These are phyloP conservation scores for Skeletonema tropicum DNA, from an alignment of 108 stramenopile species.

Conservation along the genomic window DNA sequence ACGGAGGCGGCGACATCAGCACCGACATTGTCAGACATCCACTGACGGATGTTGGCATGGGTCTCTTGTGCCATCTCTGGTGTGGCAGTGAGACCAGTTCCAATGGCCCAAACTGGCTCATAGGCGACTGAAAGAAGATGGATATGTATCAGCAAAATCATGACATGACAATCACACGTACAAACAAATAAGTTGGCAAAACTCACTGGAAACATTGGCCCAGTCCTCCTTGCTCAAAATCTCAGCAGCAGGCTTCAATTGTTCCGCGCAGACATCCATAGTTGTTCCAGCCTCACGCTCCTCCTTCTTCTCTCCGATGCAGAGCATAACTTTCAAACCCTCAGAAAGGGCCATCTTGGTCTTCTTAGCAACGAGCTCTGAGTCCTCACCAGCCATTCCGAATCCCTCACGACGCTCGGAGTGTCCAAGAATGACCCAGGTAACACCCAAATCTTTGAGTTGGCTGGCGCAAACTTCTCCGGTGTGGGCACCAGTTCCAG, in stretches of 20 bases:
- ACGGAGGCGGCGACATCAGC: conserved; percentile 81
- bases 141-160: neutral
- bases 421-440: conserved; percentile 98
- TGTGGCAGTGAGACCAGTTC: conserved; percentile 98
- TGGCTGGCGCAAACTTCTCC: conserved; percentile 92
- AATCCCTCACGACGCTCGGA: conserved; percentile 96
- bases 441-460: conserved; percentile 93
- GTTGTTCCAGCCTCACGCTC: conserved; percentile 94
- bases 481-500: conserved; percentile 92
- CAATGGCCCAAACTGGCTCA: conserved; percentile 94
- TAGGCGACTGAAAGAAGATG: conserved; percentile 54
- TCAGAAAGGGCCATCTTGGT: conserved; percentile 93
- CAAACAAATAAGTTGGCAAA: conserved; percentile 32
- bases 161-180: neutral
- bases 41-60: conserved; percentile 92
- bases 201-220: conserved; percentile 88
- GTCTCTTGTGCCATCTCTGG: conserved; percentile 99
- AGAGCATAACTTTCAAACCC: conserved; percentile 97
- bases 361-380: conserved; percentile 92
- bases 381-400: conserved; percentile 93
- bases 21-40: conserved; percentile 89
- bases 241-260: conserved; percentile 85
- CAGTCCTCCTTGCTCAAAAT: conserved; percentile 78
- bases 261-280: conserved; percentile 88
- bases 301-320: conserved; percentile 98